Evolutionary conservation across 345 rosid genomes (phyloP), one percentile per base, ranked within the genome.

Genomic region (Clarkia xantiana): DNA sequence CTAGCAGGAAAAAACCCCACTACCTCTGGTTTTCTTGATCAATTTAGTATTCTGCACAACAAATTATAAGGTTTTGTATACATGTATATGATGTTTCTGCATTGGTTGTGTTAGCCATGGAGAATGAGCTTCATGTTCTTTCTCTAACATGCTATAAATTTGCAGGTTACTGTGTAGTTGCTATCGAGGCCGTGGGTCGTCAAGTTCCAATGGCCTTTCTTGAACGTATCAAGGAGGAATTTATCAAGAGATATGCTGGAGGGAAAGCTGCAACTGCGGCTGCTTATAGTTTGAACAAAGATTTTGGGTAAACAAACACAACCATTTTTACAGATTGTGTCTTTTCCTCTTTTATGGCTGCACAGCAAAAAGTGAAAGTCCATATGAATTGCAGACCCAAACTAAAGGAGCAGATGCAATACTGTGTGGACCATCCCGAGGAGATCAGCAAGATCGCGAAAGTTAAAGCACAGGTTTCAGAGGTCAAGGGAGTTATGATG

Each of bases 401-500:
- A 41, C 46, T 69, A 67, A 75, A 71, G 71, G 75, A 69, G 42
- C 72, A 71, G 45, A 75, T 75, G 80, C 77, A 69, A 76, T n/a
- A n/a, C n/a, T n/a, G n/a, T n/a, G n/a, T n/a, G n/a, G n/a, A n/a
- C n/a, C n/a, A n/a, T n/a, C n/a, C 77, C 0, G 75, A 75, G 52
- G 80, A 75, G 61, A 59, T 68, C 55, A 71, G 62, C 70, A 75
- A 75, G 56, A 69, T 75, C 18, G 77, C 77, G 1, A 75, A 75
- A 56, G 80, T 75, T 39, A 75, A 69, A 56, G 77, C 80, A 60
- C 80, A 71, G 68, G 71, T 66, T 47, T 71, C 80, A 36, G 80
- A 75, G 67, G 77, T 75, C 39, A 75, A 71, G 51, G 77, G 77
- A 43, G 75, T 75, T 34, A 66, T 75, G 80, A 71, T 71, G 75